These are phyloP conservation scores for Exophiala mesophila DNA, from an alignment of 2,329 filamentous ascomycete genomes.

Conservation along the genomic window DNA sequence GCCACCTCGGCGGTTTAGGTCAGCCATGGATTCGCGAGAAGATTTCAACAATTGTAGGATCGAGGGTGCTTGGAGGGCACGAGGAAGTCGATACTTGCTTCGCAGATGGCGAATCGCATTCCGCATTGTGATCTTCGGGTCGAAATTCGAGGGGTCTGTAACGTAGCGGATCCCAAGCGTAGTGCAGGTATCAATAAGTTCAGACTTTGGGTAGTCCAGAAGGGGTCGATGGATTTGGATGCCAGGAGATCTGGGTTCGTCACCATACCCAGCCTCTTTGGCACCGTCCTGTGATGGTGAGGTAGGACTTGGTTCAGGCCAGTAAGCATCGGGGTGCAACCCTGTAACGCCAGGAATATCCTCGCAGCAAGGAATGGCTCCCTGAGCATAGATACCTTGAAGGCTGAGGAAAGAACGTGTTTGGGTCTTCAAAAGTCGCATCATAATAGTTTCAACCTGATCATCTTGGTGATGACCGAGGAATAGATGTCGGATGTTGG, in stretches of 20 bases:
- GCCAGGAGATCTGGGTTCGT: constrained; percentile 48
- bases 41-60: constrained; percentile 12
- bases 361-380: constrained; percentile 21
- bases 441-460: constrained; percentile 81
- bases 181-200: constrained; percentile 63
- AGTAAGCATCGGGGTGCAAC: neutral
- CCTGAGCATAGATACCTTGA: constrained; percentile 18
- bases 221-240: constrained; percentile 65
- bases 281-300: neutral
- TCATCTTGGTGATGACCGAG: constrained; percentile 87
- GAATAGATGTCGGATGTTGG: constrained; percentile 57
- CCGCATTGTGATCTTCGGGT: constrained; percentile 69
- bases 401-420: constrained; percentile 16
- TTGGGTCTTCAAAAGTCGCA: constrained; percentile 54
- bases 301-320: neutral
- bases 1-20: constrained; percentile 8
- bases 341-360: constrained; percentile 17
- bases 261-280: constrained; percentile 43
- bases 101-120: constrained; percentile 74
- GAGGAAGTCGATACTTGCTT: constrained; percentile 57
- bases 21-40: constrained; percentile 5
- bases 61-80: constrained; percentile 52
- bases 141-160: constrained; percentile 77
- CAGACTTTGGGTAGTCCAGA: constrained; percentile 52
- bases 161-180: constrained; percentile 67